Conservation (phyloP, 306 rosid species). For the Inga laurina region DNA sequence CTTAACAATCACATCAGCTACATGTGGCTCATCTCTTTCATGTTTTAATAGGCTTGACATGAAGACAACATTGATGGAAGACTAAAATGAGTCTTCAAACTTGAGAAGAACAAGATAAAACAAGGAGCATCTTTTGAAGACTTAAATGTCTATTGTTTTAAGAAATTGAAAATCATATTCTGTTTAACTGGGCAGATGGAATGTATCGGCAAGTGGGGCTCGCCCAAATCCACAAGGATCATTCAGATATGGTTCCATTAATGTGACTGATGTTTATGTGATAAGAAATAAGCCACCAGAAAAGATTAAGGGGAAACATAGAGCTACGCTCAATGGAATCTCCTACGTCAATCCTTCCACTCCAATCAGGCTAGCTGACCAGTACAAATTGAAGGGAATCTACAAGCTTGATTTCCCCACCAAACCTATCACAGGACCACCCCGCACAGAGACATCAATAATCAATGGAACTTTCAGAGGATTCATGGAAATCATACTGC, state of each 20-base stretch:
- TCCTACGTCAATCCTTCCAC: slow-evolving; percentile 80
- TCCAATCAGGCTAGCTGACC: slow-evolving; percentile 88
- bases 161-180: neutral
- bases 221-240: slow-evolving; percentile 99
- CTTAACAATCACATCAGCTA: neutral
- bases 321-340: slow-evolving; percentile 78
- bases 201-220: slow-evolving; percentile 97
- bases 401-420: slow-evolving; percentile 93
- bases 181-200: slow-evolving; percentile 69
- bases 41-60: neutral
- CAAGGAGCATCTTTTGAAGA: neutral
- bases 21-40: neutral
- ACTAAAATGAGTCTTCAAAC: neutral
- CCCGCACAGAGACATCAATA: slow-evolving; percentile 71
- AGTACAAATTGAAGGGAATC: slow-evolving; percentile 64
- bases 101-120: neutral
- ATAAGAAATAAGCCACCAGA: slow-evolving; percentile 71
- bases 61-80: neutral
- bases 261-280: slow-evolving; percentile 86
- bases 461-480: slow-evolving; percentile 91
- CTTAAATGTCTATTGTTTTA: neutral
- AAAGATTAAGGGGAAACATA: slow-evolving; percentile 61
- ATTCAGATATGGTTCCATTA: slow-evolving; percentile 91
- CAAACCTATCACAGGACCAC: slow-evolving; percentile 70
- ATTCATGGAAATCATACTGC: slow-evolving; percentile 85